A percentile compares a stretch with the other conserved stretches of the same genome.
phyloP scores from a whole-genome alignment of 1,139 yeast genomes.

The Taphrina pruni region DNA sequence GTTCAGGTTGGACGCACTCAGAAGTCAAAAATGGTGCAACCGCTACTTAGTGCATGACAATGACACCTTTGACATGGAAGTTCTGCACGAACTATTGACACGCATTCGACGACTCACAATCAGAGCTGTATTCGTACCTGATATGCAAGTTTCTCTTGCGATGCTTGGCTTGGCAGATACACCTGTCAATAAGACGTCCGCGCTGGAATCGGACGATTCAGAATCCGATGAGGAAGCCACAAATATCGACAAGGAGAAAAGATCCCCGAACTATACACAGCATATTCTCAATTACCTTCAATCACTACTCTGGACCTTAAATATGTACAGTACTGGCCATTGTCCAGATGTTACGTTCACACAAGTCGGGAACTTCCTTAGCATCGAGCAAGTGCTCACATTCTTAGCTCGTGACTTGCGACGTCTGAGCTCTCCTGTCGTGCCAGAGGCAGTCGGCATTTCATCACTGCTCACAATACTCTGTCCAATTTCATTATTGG shows the following conservation, averaged over 20 bases:
- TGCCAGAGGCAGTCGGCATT: not conserved
- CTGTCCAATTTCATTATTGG: slow-evolving; percentile 10
- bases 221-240: not conserved
- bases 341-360: slow-evolving; percentile 30
- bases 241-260: slow-evolving; percentile 5
- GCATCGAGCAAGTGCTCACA: slow-evolving; percentile 33
- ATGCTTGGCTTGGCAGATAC: slow-evolving; percentile 14
- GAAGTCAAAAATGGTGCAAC: not conserved
- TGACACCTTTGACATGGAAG: slow-evolving; percentile 18
- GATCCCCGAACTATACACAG: slow-evolving; percentile 11
- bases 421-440: not conserved
- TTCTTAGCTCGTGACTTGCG: slow-evolving; percentile 23
- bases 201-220: not conserved
- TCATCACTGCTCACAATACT: slow-evolving; percentile 15
- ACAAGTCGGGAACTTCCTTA: slow-evolving; percentile 16
- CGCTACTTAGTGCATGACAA: not conserved
- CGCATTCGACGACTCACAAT: slow-evolving; percentile 18
- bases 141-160: slow-evolving; percentile 6
- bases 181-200: not conserved
- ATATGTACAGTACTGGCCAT: slow-evolving; percentile 22
- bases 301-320: slow-evolving; percentile 29
- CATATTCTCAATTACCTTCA: slow-evolving; percentile 23
- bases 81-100: slow-evolving; percentile 23
- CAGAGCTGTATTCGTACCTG: slow-evolving; percentile 15
- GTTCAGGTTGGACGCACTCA: slow-evolving; percentile 13